phyloP scores from a whole-genome alignment of 78 protist species.

The Anaeramoeba ignava region DNA sequence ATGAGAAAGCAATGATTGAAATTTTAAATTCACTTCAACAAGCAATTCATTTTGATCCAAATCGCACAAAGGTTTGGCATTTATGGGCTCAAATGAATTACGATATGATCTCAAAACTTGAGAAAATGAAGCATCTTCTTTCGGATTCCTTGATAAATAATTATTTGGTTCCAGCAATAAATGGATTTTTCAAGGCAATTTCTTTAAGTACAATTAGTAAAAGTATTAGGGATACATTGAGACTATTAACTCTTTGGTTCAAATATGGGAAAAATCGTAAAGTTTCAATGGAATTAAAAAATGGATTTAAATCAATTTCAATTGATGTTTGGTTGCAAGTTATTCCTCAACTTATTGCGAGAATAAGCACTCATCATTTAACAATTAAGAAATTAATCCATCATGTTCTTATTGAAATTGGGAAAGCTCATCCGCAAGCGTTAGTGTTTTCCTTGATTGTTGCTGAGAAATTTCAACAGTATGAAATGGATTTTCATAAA shows the following conservation, averaged over 20 bases:
- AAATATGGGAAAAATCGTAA: not conserved
- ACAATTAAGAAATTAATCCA: not conserved
- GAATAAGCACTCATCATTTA: not conserved
- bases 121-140: not conserved
- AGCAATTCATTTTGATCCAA: not conserved
- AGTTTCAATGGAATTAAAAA: not conserved
- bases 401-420: not conserved
- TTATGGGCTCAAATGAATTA: not conserved
- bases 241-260: not conserved
- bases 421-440: not conserved
- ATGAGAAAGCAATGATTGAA: not conserved
- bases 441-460: not conserved
- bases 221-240: not conserved
- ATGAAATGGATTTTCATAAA: too few species aligned
- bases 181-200: not conserved
- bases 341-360: not conserved
- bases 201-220: not conserved
- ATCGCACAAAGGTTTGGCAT: not conserved
- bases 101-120: not conserved
- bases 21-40: not conserved
- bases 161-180: not conserved
- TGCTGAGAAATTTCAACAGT: not conserved
- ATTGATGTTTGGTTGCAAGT: not conserved
- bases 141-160: not conserved
- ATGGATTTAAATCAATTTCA: not conserved